These are phyloP conservation scores for Linnemannia zychae DNA, from an alignment of 192 early-diverging fungal species.

Conservation along the genomic window DNA sequence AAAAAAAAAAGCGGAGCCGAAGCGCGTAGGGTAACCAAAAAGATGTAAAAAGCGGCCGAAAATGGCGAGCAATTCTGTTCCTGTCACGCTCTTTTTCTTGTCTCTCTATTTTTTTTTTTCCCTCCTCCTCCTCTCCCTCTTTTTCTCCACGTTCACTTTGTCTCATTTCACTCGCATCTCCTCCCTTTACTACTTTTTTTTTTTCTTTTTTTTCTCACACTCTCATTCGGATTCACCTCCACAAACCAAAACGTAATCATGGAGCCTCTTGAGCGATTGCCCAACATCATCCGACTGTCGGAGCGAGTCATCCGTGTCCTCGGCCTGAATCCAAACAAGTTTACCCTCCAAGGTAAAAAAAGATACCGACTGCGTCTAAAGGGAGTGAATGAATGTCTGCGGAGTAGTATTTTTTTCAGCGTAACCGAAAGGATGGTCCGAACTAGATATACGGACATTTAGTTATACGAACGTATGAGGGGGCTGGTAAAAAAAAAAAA, in stretches of 20 bases:
- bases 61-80: background rate
- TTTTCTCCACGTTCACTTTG: too few species aligned
- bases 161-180: too few species aligned
- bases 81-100: background rate
- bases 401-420: background rate
- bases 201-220: background rate
- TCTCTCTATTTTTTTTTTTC: background rate
- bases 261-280: conserved; percentile 65
- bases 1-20: background rate
- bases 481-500: too few species aligned
- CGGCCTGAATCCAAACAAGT: conserved; percentile 84
- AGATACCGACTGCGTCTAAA: background rate
- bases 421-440: background rate
- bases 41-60: background rate
- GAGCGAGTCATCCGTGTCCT: conserved; percentile 74
- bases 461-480: too few species aligned
- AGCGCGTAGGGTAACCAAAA: background rate
- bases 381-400: background rate
- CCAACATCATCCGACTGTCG: conserved; percentile 68
- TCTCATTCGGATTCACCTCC: too few species aligned
- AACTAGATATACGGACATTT: too few species aligned
- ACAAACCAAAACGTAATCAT: conserved; percentile 20
- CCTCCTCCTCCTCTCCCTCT: too few species aligned
- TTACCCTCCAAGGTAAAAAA: conserved; percentile 84
- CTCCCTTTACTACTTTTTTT: background rate